Evolutionary conservation across 1,284 basidiomycete genomes (phyloP).

Genomic region (Ustilago hordei): DNA sequence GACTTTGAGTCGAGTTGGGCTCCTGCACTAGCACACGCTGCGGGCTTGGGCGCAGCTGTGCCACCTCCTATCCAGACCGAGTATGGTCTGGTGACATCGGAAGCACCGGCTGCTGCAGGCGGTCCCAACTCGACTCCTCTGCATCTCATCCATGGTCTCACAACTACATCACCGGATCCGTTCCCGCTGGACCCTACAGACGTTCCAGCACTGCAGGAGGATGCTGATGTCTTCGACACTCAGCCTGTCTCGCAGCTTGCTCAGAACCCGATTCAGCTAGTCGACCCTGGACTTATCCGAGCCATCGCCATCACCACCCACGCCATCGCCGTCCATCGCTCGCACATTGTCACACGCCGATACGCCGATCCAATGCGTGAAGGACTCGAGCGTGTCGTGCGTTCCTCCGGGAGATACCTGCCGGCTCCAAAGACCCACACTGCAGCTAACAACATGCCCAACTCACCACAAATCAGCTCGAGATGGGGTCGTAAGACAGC

Average conservation of each 20-base stretch:
- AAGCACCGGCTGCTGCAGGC: conserved; percentile 37
- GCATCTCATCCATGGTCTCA: conserved; percentile 67
- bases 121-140: conserved; percentile 67
- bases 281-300: conserved; percentile 63
- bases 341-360: conserved; percentile 63
- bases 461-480: conserved; percentile 33
- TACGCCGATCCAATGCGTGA: conserved; percentile 67
- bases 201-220: conserved; percentile 54
- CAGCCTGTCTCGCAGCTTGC: conserved; percentile 19
- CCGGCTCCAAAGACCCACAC: background rate
- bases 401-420: conserved; percentile 43
- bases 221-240: conserved; percentile 36
- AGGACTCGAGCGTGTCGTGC: conserved; percentile 54
- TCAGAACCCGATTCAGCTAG: conserved; percentile 38
- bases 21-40: conserved; percentile 58
- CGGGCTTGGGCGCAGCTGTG: conserved; percentile 48
- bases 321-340: conserved; percentile 60
- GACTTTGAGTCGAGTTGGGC: conserved; percentile 64
- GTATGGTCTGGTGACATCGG: conserved; percentile 40
- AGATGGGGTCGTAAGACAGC: conserved; percentile 50
- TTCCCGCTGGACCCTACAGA: conserved; percentile 66
- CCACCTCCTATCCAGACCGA: conserved; percentile 36
- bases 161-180: conserved; percentile 56
- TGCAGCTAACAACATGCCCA: conserved; percentile 3
- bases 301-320: conserved; percentile 66